Base-by-base conservation (phyloP, 257 asterid genomes). In the Penstemon newberryi region DNA sequence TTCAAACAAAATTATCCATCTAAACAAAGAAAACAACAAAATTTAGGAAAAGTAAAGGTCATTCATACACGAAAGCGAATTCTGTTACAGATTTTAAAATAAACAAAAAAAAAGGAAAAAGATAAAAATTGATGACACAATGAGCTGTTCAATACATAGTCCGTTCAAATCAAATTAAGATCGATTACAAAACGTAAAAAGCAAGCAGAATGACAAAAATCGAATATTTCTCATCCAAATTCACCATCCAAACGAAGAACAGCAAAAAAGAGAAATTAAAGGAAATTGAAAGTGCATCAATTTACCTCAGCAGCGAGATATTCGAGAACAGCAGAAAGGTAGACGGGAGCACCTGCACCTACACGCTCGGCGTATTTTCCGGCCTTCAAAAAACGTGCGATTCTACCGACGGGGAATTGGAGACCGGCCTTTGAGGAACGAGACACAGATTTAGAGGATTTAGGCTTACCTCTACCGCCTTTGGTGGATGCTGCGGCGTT, bases 311-410 rank as follows among this genome's bases (percentile, higher is more conserved):
- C 89, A 4, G 91, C 84, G n/a, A 85, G 85, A 7, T 87, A 87
- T 39, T 85, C 92, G 0, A 83, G 86, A 3, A 87, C 91, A 4
- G 92, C 90, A 4, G 95, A 78, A 65, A 85, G 86, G 56, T 87
- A 85, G 25, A 87, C 92, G 0, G 95, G 92, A 2, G 92, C 86
- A 10, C 92, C 91, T 0, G 89, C 86, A 8, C 92, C 92, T 3
- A 85, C 92, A 4, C 95, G 85, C 75, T 86, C 82, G 0, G 95
- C 86, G 49, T 84, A 85, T 5, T 83, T 82, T 0, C 95, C 87
- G 7, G 82, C 79, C 65, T 88, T 88, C 37, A 88, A 84, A 36
- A 78, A 88, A 5, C 92, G 84, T 3, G 89, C 92, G 72, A 85
- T 76, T 63, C 95, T 70, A 0, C 95, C 89, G 7, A 87, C 95